Conservation (phyloP, 495 filamentous ascomycete species). For the Podospora appendiculata region DNA sequence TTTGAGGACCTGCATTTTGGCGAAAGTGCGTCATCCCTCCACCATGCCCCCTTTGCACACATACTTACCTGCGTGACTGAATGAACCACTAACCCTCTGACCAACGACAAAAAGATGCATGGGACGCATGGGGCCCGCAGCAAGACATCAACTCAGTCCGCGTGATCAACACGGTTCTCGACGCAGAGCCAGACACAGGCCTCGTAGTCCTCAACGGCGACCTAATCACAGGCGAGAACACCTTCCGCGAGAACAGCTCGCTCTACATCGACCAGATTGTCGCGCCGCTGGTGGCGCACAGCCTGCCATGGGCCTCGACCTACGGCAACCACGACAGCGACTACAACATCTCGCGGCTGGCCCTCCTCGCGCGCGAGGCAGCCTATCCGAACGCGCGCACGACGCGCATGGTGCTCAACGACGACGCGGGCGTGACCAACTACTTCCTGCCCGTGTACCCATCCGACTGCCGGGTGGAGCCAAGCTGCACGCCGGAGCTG, state of each 20-base stretch:
- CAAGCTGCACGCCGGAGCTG: conserved; percentile 26
- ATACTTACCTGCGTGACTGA: not conserved
- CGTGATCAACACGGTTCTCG: conserved; percentile 54
- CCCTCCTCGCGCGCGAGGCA: conserved; percentile 48
- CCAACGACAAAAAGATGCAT: conserved; percentile 34
- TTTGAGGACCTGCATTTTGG: conserved; percentile 67
- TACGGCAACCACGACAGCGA: conserved; percentile 72
- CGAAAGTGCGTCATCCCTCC: conserved; percentile 43
- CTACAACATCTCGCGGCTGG: conserved; percentile 47
- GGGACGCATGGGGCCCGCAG: conserved; percentile 48
- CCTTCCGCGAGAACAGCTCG: conserved; percentile 47
- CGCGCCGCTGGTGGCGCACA: conserved; percentile 40
- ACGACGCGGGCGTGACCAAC: conserved; percentile 55
- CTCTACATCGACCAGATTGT: conserved; percentile 57
- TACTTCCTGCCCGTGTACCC: conserved; percentile 52
- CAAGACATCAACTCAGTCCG: conserved; percentile 52
- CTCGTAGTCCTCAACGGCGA: conserved; percentile 70
- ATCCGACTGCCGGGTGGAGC: conserved; percentile 10
- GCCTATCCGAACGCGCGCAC: conserved; percentile 49
- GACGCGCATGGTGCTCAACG: conserved; percentile 30
- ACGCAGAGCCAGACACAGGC: conserved; percentile 41
- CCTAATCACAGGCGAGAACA: conserved; percentile 63
- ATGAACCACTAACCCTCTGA: not conserved
- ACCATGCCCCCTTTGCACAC: not conserved
- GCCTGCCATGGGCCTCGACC: conserved; percentile 55